These are phyloP conservation scores for Chaetomiaceae sp. DNA, from an alignment of 2,329 filamentous ascomycete genomes.

Conservation along the genomic window DNA sequence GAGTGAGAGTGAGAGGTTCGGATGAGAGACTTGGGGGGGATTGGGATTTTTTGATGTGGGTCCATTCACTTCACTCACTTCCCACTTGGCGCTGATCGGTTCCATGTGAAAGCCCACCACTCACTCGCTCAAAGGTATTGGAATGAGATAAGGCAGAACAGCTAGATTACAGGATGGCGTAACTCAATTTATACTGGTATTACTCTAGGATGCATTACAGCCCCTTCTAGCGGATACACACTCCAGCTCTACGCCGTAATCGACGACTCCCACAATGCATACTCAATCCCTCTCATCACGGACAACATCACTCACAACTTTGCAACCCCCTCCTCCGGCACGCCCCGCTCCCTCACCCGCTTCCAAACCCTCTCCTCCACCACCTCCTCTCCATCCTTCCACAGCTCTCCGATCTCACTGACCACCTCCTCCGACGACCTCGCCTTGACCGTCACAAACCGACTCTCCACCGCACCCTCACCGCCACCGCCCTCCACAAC, in stretches of 20 bases:
- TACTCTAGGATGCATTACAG: no score
- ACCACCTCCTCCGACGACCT: constrained; percentile 47
- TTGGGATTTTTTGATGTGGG: constrained; percentile 10
- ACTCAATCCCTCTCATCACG: no score
- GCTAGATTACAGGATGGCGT: not conserved
- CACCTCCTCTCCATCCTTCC: constrained; percentile 32
- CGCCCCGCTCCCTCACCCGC: constrained; percentile 20
- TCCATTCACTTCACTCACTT: constrained; percentile 11
- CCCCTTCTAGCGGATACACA: no score
- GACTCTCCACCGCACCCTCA: constrained; percentile 27
- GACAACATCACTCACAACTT: no score
- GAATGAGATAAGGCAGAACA: not conserved
- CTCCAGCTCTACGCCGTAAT: no score
- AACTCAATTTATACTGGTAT: no score
- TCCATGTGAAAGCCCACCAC: not conserved
- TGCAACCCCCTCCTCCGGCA: constrained; percentile 24
- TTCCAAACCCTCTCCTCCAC: constrained; percentile 12
- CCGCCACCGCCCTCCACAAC: constrained; percentile 32
- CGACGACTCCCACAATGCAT: no score
- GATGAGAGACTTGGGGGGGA: not conserved
- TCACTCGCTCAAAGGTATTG: not conserved
- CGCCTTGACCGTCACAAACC: constrained; percentile 45
- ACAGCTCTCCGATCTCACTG: constrained; percentile 43
- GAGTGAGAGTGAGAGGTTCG: not conserved
- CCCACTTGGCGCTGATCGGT: constrained; percentile 3